Base-by-base conservation (phyloP, 192 early-diverging fungal genomes). In the Phlyctochytrium planicorne region DNA sequence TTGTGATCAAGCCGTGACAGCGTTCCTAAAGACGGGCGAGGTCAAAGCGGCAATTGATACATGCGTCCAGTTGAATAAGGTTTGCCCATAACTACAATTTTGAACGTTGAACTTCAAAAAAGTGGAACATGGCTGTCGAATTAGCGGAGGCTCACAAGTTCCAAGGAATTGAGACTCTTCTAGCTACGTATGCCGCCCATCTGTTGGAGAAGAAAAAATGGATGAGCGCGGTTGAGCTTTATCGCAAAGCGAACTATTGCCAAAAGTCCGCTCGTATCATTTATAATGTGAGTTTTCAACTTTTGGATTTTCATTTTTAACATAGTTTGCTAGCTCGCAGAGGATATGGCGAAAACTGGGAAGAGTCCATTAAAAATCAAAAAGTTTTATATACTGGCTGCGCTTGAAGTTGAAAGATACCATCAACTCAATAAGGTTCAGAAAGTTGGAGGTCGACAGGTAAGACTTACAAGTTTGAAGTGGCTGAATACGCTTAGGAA, bases 311-410 rank as follows among this genome's bases (percentile, higher is more conserved):
- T n/a, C n/a, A n/a, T n/a, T n/a, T n/a, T n/a, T n/a, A n/a, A n/a
- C 59, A 55, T 62, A n/a, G 20, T 32, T 72, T 36, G 34, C 17
- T 50, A 83, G 83, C 67, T 85, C 30, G 85, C 83, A 1, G 63
- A 77, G 32, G 75, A 80, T 24, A 74, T 73, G 12, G 57, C 78
- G 0, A 78, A 84, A 30, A 35, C 69, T 2, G 60, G 72, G 23
- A 71, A 75, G 36, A 78, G 67, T 29, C 79, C 81, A 2, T 30
- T 85, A 0, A 59, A 52, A 14, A 71, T 82, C 34, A 87, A 87
- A 68, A 84, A 87, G 67, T 68, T 86, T 63, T 84, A 77, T 69
- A 83, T 87, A 0, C 63, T 87, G 16, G 85, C 81, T 0, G 85
- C 85, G 1, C 70, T 87, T 2, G 83, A 87, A 61, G 80, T 85